A percentile compares a stretch with the other conserved stretches of the same genome.
These are phyloP conservation scores for Oryza punctata DNA, from an alignment of 176 grass and related monocot species.

Conservation along the genomic window DNA sequence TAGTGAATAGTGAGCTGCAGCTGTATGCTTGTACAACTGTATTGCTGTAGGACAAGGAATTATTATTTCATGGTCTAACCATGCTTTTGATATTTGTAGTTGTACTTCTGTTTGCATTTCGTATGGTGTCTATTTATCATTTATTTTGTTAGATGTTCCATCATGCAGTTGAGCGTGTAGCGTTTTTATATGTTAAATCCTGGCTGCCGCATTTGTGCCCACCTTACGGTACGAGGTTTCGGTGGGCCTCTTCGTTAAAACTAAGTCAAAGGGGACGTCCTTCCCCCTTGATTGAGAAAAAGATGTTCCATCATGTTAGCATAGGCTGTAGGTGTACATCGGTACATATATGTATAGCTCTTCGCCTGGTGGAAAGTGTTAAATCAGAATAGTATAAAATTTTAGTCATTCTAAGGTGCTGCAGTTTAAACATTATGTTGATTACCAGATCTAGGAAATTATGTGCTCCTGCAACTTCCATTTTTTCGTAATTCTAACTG, in stretches of 20 bases:
- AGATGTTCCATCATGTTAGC: conserved; percentile 12
- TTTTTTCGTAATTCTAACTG: conserved; percentile 15
- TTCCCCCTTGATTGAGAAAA: too few species aligned
- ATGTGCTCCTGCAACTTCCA: not conserved
- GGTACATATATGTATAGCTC: not conserved
- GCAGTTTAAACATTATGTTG: not conserved
- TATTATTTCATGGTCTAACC: conserved; percentile 9
- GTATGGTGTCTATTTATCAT: conserved; percentile 7
- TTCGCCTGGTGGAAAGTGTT: conserved; percentile 7
- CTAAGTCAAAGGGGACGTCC: too few species aligned
- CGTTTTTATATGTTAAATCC: too few species aligned
- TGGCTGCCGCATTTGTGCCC: too few species aligned
- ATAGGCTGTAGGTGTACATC: not conserved
- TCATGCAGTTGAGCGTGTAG: not conserved
- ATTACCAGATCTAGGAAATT: not conserved
- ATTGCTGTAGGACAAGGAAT: conserved; percentile 5
- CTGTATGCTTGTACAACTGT: not conserved
- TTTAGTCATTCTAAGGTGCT: conserved; percentile 4
- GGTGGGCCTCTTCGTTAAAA: too few species aligned
- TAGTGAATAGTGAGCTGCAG: not conserved
- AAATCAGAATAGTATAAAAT: not conserved
- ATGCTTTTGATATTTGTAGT: conserved; percentile 9
- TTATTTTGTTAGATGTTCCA: not conserved
- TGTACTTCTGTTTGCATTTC: not conserved
- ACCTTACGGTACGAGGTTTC: too few species aligned